These are phyloP conservation scores for Gilbertella persicaria DNA, from an alignment of 371 early-diverging fungal genomes.

Conservation along the genomic window DNA sequence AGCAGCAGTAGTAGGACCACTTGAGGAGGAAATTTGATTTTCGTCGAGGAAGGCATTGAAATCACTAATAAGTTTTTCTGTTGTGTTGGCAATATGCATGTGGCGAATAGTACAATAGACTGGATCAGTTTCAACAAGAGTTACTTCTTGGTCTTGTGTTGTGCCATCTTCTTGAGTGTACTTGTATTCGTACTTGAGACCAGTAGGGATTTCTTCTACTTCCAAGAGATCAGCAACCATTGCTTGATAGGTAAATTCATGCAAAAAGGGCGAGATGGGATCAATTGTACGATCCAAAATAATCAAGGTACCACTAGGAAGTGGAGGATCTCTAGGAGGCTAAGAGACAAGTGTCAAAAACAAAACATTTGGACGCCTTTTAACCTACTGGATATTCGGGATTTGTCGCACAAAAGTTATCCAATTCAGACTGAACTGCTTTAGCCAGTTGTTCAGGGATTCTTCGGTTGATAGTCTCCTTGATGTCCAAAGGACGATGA, in stretches of 20 bases:
- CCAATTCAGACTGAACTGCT: slow-evolving; percentile 57
- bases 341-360: too few relatives aligned
- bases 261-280: slow-evolving; percentile 82
- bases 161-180: slow-evolving; percentile 58
- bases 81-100: slow-evolving; percentile 92
- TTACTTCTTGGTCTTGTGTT: slow-evolving; percentile 57
- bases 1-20: slow-evolving; percentile 59
- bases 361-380: too few relatives aligned
- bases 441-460: slow-evolving; percentile 58
- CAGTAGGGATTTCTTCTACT: slow-evolving; percentile 61
- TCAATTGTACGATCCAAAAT: slow-evolving; percentile 92
- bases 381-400: slow-evolving; percentile 60
- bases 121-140: slow-evolving; percentile 72
- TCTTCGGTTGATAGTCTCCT: slow-evolving; percentile 64
- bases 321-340: slow-evolving; percentile 62
- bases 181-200: slow-evolving; percentile 66
- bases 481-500: slow-evolving; percentile 71
- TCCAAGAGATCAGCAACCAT: slow-evolving; percentile 88
- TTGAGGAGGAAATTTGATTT: slow-evolving; percentile 51
- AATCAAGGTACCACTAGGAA: slow-evolving; percentile 74
- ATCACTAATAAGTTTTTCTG: slow-evolving; percentile 74
- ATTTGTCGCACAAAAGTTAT: slow-evolving; percentile 60
- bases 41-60: slow-evolving; percentile 78
- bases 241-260: slow-evolving; percentile 95
- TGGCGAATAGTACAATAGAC: slow-evolving; percentile 86